Evolutionary conservation across 2,329 filamentous ascomycete genomes (phyloP).

Genomic region (Pseudogymnoascus sp.): DNA sequence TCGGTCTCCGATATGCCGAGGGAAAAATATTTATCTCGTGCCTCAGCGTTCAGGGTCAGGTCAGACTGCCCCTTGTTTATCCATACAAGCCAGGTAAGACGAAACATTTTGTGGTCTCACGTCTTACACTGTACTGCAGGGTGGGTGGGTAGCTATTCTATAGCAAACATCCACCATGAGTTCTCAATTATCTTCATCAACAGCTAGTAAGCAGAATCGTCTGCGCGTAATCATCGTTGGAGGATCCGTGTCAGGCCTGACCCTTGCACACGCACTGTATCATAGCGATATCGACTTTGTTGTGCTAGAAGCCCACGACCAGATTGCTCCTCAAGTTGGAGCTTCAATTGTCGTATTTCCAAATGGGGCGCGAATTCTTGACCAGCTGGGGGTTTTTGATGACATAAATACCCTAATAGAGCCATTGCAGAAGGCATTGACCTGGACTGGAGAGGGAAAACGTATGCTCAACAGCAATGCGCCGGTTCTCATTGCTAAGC

Average conservation of each 20-base stretch:
- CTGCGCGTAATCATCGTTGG: slow-evolving; percentile 40
- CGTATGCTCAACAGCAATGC: slow-evolving; percentile 20
- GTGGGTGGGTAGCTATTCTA: neutral
- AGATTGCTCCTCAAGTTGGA: slow-evolving; percentile 38
- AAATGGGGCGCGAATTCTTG: slow-evolving; percentile 37
- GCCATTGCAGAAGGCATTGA: slow-evolving; percentile 7
- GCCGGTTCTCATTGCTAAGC: slow-evolving; percentile 12
- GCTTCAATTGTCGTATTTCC: slow-evolving; percentile 39
- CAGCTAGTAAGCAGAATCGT: neutral
- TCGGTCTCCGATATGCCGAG: neutral
- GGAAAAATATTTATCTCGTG: neutral
- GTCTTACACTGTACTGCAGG: neutral
- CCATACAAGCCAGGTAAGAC: neutral
- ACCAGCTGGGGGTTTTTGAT: slow-evolving; percentile 40
- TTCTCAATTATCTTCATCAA: neutral
- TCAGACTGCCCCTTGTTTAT: neutral
- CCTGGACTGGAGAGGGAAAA: slow-evolving; percentile 12
- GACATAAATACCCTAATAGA: slow-evolving; percentile 9
- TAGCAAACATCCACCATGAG: neutral
- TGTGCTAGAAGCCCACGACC: slow-evolving; percentile 36
- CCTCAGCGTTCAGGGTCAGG: no score
- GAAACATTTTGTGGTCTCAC: neutral
- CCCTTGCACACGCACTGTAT: slow-evolving; percentile 39
- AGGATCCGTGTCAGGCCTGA: slow-evolving; percentile 40
- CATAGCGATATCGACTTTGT: slow-evolving; percentile 39